Base-by-base conservation (phyloP, 2,329 filamentous ascomycete genomes). In the Aspergillus ruber region DNA sequence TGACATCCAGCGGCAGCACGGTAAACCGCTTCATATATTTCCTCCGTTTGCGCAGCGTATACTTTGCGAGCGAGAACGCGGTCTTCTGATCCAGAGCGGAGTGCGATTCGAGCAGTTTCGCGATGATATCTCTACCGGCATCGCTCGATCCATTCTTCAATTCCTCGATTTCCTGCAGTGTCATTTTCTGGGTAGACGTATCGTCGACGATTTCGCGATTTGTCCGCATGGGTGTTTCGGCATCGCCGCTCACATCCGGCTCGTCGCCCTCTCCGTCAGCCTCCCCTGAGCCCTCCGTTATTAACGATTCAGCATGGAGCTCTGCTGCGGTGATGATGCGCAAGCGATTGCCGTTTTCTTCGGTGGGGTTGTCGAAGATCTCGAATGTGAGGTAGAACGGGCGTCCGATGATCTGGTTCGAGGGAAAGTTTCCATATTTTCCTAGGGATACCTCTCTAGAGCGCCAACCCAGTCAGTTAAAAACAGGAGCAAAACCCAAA, bases 321-420 rank as follows among this genome's bases (percentile, higher is more conserved):
- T 97, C 91, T 32, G 82, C 77, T 1, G 88, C 80, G 1, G 88
- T 80, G 0, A 96, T 88, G 3, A 95, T 76, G 29, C 90, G 86
- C 46, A 97, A 72, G 23, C 63, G 60, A 42, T 82, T 81, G 55
- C 84, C 86, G 18, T 18, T 18, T 53, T 74, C 74, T 51, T 78
- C 78, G 4, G 83, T 77, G 21, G 75, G 69, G 60, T 80, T 82
- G 59, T 95, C 89, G 53, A 86, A 79, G 2, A 97, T 77, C 67
- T 97, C 91, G 70, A 89, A 98, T 1, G 90, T 97, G 50, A 94
- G 75, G 72, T 95, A 82, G 65, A 88, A 95, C 0, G 93, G 93
- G 6, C 93, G 84, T n/a, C 89, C 86, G 53, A 98, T 81, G 41
- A 98, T 82, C 27, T 93, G 80, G 64, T 97, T 96, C 45, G 88